Percentiles rank a stretch among this genome's conserved stretches.
Conservation (phyloP, 2,329 filamentous ascomycete genomes). For the Sporothrix globosa region DNA sequence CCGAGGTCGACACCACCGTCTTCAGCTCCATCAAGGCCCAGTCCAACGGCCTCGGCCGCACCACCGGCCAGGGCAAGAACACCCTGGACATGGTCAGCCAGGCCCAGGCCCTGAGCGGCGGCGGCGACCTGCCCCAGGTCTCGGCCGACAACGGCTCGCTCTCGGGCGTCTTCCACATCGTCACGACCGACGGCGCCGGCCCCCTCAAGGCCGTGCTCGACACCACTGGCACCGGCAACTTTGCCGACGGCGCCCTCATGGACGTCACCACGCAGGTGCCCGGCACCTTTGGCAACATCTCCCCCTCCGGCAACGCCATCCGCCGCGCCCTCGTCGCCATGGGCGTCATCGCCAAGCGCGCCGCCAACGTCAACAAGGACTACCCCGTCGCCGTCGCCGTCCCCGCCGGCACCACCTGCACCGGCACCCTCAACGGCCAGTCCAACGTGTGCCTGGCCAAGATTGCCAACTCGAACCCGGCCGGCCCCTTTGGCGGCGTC, state of each 20-base stretch:
- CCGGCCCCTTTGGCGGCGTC: slow-evolving; percentile 50
- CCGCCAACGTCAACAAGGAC: slow-evolving; percentile 39
- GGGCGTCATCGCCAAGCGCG: slow-evolving; percentile 37
- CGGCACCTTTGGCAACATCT: slow-evolving; percentile 45
- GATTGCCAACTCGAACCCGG: slow-evolving; percentile 48
- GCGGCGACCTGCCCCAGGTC: slow-evolving; percentile 47
- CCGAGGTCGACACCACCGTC: slow-evolving; percentile 52
- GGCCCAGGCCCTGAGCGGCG: slow-evolving; percentile 46
- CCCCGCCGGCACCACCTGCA: slow-evolving; percentile 48
- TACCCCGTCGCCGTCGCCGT: slow-evolving; percentile 44
- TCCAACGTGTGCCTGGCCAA: slow-evolving; percentile 49
- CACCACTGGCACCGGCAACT: slow-evolving; percentile 45
- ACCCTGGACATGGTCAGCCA: slow-evolving; percentile 41
- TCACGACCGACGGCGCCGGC: slow-evolving; percentile 50
- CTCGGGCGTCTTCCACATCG: slow-evolving; percentile 46
- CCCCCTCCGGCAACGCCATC: slow-evolving; percentile 30
- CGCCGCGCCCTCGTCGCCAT: slow-evolving; percentile 32
- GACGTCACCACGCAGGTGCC: slow-evolving; percentile 45
- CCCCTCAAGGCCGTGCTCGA: slow-evolving; percentile 47
- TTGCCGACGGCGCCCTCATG: slow-evolving; percentile 41
- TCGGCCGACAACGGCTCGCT: slow-evolving; percentile 43
- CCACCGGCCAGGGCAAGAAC: slow-evolving; percentile 46
- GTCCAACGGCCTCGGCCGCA: slow-evolving; percentile 47
- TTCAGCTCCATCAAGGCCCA: slow-evolving; percentile 45
- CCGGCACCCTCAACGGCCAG: slow-evolving; percentile 43